Conservation (phyloP, 371 early-diverging fungal genomes). For the Mucor circinelloides region DNA sequence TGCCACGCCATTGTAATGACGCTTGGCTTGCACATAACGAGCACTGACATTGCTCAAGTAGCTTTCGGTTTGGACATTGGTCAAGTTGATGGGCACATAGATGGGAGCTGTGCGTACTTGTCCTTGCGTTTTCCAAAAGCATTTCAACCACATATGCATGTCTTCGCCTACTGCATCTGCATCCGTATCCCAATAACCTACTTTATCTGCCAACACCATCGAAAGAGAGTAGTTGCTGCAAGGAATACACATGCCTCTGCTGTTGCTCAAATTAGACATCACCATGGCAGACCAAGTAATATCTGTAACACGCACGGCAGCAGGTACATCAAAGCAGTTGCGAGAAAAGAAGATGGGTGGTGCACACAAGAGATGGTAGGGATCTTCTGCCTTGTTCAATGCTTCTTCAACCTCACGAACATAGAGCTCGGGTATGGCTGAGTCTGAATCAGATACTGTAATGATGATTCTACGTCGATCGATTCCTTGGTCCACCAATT, state of each 20-base stretch:
- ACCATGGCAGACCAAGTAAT: slow-evolving; percentile 81
- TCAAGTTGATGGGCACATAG: slow-evolving; percentile 73
- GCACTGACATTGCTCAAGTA: slow-evolving; percentile 61
- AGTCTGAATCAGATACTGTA: slow-evolving; percentile 57
- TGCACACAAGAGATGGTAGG: slow-evolving; percentile 58
- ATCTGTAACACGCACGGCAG: slow-evolving; percentile 76
- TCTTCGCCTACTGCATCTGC: slow-evolving; percentile 84
- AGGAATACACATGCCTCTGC: slow-evolving; percentile 67
- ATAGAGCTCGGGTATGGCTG: slow-evolving; percentile 51
- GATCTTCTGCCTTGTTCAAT: slow-evolving; percentile 40
- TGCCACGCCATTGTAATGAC: slow-evolving; percentile 66
- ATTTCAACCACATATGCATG: slow-evolving; percentile 86
- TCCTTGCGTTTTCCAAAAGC: slow-evolving; percentile 75
- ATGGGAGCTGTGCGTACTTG: slow-evolving; percentile 67
- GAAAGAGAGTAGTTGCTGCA: slow-evolving; percentile 77
- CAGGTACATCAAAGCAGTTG: slow-evolving; percentile 73
- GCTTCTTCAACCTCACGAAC: slow-evolving; percentile 45
- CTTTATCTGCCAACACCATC: slow-evolving; percentile 68
- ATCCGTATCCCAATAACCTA: slow-evolving; percentile 81
- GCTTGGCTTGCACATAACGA: slow-evolving; percentile 73
- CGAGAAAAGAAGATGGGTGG: slow-evolving; percentile 80
- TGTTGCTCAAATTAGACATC: slow-evolving; percentile 74
- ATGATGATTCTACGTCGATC: slow-evolving; percentile 58
- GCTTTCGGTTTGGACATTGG: slow-evolving; percentile 71
- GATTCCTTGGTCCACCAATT: slow-evolving; percentile 29